These are phyloP conservation scores for Chytriomyces hyalinus DNA, from an alignment of 192 early-diverging fungal genomes.

Conservation along the genomic window DNA sequence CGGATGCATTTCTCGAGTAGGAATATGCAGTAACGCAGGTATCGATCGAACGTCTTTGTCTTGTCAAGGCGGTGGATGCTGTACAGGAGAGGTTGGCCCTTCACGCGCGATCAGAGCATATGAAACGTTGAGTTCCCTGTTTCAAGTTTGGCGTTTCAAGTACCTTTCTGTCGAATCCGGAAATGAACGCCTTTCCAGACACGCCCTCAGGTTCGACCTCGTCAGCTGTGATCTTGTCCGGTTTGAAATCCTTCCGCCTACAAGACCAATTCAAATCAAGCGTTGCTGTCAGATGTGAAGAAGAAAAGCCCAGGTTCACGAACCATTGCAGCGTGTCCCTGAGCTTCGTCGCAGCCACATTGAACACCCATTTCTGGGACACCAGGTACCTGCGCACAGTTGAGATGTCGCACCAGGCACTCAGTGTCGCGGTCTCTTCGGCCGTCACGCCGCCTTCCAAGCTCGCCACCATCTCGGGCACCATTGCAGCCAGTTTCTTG, in stretches of 20 bases:
- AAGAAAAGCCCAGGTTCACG: not conserved
- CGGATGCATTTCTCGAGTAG: slow-evolving; percentile 73
- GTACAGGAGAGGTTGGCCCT: slow-evolving; percentile 21
- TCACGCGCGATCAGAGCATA: slow-evolving; percentile 50
- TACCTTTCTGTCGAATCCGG: slow-evolving; percentile 73
- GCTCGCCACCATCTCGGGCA: slow-evolving; percentile 1
- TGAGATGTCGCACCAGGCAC: slow-evolving; percentile 3
- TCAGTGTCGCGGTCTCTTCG: slow-evolving; percentile 1
- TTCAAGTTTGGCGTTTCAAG: slow-evolving; percentile 62
- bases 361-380: slow-evolving; percentile 10
- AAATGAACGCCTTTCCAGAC: slow-evolving; percentile 83
- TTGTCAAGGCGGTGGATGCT: slow-evolving; percentile 73
- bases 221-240: slow-evolving; percentile 68
- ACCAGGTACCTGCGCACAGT: slow-evolving; percentile 1
- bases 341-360: slow-evolving; percentile 9
- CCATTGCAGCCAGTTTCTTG: not conserved
- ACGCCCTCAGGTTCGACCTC: slow-evolving; percentile 74
- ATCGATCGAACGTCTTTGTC: slow-evolving; percentile 66
- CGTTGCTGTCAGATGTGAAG: not conserved
- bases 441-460: not conserved
- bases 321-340: slow-evolving; percentile 16
- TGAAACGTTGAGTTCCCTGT: no score
- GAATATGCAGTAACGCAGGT: slow-evolving; percentile 82
- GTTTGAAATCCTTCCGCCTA: slow-evolving; percentile 74
- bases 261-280: not conserved